Base-by-base conservation (phyloP, 352 stramenopile genomes). In the Elongisporangium undulatum region DNA sequence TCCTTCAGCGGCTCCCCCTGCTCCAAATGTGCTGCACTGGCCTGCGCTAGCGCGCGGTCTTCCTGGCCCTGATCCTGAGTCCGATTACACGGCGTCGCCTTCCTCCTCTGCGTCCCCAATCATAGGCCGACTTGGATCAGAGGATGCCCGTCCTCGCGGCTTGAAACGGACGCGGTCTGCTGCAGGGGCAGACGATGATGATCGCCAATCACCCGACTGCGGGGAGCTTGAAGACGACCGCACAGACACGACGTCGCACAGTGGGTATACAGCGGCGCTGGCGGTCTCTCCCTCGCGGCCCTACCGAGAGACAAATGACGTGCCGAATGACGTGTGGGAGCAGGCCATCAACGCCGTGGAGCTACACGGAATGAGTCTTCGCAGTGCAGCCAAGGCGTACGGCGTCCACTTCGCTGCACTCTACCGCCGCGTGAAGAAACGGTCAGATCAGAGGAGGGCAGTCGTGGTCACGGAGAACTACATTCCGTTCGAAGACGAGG, bases 401-500 rank as follows among this genome's bases (percentile, higher is more conserved):
- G 77, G 75, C 10, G 77, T 89, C 26, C 78, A 88, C 61, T 89
- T 89, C 53, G 79, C 79, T 1, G 78, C 81, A 17, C 70, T 91
- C 16, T 71, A 89, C 53, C 78, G 81, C 23, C 75, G 77, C 5
- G 61, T 89, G 16, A 91, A 91, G 68, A 91, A 89, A 59, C 76
- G 81, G 3, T 71, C 78, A 49, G 65, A 70, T 20, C 66, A 79
- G 51, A 84, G 76, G 49, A 54, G 75, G 10, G 72, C 60, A n/a
- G 48, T 71, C 26, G 66, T 69, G 1, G 72, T 64, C 29, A 69
- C 82, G 4, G 74, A 84, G 52, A 74, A 82, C 20, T 90, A 89
- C 53, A 84, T 89, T 19, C 71, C 76, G 12, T 84, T 85, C 12
- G 81, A 89, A 54, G 84, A 93, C 61, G 81, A 88, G 65, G 74